Percentiles rank a stretch among this genome's conserved stretches.
phyloP scores from a whole-genome alignment of 345 rosid genomes.

The Sonneratia alba region DNA sequence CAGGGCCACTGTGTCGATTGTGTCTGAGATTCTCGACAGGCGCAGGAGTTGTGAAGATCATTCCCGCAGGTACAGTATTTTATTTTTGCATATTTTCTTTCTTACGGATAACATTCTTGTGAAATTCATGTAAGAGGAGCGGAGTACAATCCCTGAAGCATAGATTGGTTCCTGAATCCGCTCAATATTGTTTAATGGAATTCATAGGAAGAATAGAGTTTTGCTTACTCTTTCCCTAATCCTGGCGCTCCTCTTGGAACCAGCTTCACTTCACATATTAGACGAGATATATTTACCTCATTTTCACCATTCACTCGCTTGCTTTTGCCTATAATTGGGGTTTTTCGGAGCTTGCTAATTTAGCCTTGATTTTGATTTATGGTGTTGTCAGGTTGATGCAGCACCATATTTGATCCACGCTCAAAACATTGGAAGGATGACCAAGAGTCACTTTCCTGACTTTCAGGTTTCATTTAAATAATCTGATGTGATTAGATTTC shows the following conservation, averaged over 20 bases:
- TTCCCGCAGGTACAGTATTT: too few relatives aligned
- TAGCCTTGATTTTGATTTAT: not conserved
- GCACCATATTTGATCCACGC: conserved; percentile 95
- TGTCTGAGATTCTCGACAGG: too few relatives aligned
- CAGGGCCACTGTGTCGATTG: too few relatives aligned
- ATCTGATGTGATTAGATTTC: not conserved
- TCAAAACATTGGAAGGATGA: conserved; percentile 88
- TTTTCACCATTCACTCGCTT: not conserved
- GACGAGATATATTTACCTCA: conserved; percentile 56
- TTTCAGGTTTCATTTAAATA: conserved; percentile 46
- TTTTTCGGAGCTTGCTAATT: not conserved
- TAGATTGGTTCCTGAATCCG: too few relatives aligned
- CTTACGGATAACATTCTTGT: too few relatives aligned
- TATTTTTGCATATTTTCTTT: too few relatives aligned
- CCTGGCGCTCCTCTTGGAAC: conserved; percentile 89
- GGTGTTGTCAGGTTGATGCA: conserved; percentile 52
- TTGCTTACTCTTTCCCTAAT: conserved; percentile 84
- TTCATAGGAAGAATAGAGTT: conserved; percentile 24
- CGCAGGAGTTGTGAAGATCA: too few relatives aligned
- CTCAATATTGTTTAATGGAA: too few relatives aligned
- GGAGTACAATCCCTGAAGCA: too few relatives aligned
- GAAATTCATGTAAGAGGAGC: too few relatives aligned
- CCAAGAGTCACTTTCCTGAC: conserved; percentile 52
- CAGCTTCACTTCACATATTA: conserved; percentile 94
- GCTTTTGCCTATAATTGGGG: not conserved